Percentiles rank a stretch among this genome's conserved stretches.
Evolutionary conservation across 768 basidiomycete species (phyloP).

Genomic region (Auricularia cornea): DNA sequence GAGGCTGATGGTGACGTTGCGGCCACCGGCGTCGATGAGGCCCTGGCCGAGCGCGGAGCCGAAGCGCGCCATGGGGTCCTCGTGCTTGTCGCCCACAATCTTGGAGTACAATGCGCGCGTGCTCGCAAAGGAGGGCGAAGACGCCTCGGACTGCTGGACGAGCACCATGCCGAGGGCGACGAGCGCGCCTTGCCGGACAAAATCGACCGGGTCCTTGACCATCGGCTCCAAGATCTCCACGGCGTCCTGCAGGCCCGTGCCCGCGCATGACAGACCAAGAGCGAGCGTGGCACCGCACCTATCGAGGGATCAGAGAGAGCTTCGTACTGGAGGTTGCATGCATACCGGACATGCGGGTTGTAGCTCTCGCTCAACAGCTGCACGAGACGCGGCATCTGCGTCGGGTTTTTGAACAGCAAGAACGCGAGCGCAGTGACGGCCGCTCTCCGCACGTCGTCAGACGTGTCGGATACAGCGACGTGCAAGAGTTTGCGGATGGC

Average conservation of each 20-base stretch:
- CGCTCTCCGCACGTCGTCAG: constrained; percentile 92
- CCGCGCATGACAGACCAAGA: constrained; percentile 93
- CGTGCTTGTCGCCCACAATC: constrained; percentile 92
- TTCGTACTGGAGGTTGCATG: background rate
- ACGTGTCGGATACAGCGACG: constrained; percentile 96
- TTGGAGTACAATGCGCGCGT: constrained; percentile 82
- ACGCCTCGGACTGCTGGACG: constrained; percentile 90
- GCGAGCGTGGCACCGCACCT: constrained; percentile 89
- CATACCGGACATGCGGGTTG: constrained; percentile 84
- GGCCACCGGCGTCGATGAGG: constrained; percentile 93
- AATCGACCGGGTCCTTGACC: constrained; percentile 97
- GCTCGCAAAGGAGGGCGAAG: constrained; percentile 70
- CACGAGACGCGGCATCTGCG: constrained; percentile 92
- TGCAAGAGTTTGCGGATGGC: constrained; percentile 88
- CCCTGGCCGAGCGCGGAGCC: constrained; percentile 95
- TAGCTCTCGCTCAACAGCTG: constrained; percentile 97
- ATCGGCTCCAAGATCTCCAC: constrained; percentile 95
- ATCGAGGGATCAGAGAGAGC: background rate
- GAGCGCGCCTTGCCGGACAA: constrained; percentile 96
- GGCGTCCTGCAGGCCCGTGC: constrained; percentile 93
- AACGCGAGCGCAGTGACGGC: constrained; percentile 95
- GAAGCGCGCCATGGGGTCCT: constrained; percentile 97
- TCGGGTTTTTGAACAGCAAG: constrained; percentile 92
- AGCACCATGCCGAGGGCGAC: constrained; percentile 94
- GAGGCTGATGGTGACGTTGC: constrained; percentile 91